phyloP scores from a whole-genome alignment of 2,329 filamentous ascomycete species.

The Trichoderma atrobrunneum region DNA sequence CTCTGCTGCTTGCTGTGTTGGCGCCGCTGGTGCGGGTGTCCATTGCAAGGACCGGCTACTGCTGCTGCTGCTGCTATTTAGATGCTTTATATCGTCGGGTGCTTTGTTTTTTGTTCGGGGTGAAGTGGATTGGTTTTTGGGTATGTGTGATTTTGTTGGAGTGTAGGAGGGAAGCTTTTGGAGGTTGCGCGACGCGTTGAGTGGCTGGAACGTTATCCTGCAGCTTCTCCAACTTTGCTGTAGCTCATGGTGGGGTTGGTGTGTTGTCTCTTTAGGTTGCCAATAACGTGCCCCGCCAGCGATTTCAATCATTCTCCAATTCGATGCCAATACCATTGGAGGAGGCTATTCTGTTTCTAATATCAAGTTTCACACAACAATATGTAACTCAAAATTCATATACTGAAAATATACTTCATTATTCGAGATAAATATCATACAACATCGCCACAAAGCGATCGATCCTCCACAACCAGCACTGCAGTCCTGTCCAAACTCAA shows the following conservation, averaged over 20 bases:
- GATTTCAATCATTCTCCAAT: background rate
- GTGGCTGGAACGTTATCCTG: background rate
- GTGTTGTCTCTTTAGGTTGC: background rate
- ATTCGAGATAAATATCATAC: background rate
- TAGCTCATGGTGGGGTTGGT: background rate
- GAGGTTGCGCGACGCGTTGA: background rate
- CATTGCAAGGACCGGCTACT: conserved; percentile 26
- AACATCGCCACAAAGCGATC: background rate
- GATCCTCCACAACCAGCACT: background rate
- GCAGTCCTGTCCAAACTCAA: background rate
- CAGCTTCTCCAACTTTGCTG: background rate
- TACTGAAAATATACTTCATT: background rate
- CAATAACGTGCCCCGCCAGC: background rate
- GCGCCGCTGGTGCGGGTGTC: conserved; percentile 44
- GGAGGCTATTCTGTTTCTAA: background rate
- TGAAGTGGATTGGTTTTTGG: background rate
- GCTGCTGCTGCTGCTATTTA: background rate
- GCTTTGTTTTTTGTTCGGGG: background rate
- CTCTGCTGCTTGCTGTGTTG: conserved; percentile 38
- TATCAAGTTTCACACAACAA: background rate
- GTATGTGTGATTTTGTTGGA: background rate
- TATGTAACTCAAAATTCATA: background rate
- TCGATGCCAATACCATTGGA: background rate
- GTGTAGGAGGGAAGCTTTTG: background rate
- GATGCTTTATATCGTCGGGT: background rate